Evolutionary conservation across 805 yeast species (phyloP).

Genomic region (Yarrowia osloensis): DNA sequence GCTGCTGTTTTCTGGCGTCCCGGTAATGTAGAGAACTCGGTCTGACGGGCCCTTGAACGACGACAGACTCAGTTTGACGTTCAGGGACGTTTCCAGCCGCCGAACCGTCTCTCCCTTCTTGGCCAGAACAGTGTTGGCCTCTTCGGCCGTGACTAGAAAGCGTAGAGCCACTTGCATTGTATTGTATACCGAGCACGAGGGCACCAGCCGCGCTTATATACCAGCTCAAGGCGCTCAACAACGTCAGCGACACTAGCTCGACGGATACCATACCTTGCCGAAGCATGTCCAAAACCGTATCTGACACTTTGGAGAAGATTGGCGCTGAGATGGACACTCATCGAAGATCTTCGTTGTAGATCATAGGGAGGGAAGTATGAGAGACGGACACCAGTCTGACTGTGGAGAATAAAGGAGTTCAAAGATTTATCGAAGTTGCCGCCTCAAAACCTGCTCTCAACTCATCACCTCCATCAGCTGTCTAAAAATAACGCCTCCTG

Average conservation of each 20-base stretch:
- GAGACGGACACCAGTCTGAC: too few relatives aligned
- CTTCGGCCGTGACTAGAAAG: background rate
- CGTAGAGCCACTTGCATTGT: background rate
- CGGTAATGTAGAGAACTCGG: background rate
- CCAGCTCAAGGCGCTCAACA: too few relatives aligned
- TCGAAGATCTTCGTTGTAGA: too few relatives aligned
- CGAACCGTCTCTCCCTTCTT: background rate
- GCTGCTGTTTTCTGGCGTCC: slow-evolving; percentile 1
- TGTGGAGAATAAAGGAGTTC: too few relatives aligned
- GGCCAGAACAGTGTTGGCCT: background rate
- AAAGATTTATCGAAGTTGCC: too few relatives aligned
- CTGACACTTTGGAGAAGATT: background rate
- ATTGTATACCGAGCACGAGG: background rate
- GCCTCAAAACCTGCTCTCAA: too few relatives aligned
- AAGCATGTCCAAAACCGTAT: slow-evolving; percentile 13
- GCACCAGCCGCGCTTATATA: too few relatives aligned
- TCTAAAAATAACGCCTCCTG: slow-evolving; percentile 9
- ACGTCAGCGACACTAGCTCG: background rate
- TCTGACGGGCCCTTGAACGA: background rate
- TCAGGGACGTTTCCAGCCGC: background rate
- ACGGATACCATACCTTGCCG: slow-evolving; percentile 2
- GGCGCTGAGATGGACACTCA: too few relatives aligned
- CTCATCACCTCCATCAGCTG: background rate
- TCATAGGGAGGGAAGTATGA: too few relatives aligned
- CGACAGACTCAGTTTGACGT: background rate